Percentiles rank a stretch among this genome's conserved stretches.
These are phyloP conservation scores for Neoscytalidium dimidiatum DNA, from an alignment of 2,329 filamentous ascomycete species.

Conservation along the genomic window DNA sequence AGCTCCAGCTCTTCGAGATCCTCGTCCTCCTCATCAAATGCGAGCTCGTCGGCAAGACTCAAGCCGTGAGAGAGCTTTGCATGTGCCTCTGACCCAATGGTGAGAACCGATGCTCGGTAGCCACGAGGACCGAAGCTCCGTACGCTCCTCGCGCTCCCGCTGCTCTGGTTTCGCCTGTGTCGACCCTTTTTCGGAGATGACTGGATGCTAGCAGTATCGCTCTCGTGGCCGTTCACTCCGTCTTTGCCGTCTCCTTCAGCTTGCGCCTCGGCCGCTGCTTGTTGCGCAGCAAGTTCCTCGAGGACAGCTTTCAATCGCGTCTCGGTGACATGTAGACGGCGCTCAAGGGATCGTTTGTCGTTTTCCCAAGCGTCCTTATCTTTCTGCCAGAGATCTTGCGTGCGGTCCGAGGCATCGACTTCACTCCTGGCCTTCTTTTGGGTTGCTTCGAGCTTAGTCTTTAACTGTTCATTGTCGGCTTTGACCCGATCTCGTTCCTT, in stretches of 20 bases:
- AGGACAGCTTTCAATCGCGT: constrained; percentile 79
- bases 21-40: constrained; percentile 73
- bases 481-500: constrained; percentile 85
- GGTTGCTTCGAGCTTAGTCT: constrained; percentile 71
- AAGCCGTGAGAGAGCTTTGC: constrained; percentile 62
- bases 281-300: constrained; percentile 77
- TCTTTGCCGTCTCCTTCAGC: constrained; percentile 66
- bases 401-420: constrained; percentile 79
- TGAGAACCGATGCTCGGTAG: constrained; percentile 72
- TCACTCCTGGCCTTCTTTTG: constrained; percentile 78
- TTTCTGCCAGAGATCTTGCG: constrained; percentile 77
- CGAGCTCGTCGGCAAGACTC: constrained; percentile 87
- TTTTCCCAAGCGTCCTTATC: constrained; percentile 86
- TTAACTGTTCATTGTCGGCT: constrained; percentile 70
- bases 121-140: constrained; percentile 38
- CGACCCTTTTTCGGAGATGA: constrained; percentile 55
- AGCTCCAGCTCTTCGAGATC: constrained; percentile 56
- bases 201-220: constrained; percentile 68
- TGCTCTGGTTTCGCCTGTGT: constrained; percentile 41
- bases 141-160: constrained; percentile 55
- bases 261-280: constrained; percentile 53
- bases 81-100: constrained; percentile 55
- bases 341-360: constrained; percentile 79
- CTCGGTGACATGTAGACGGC: constrained; percentile 87
- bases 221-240: constrained; percentile 54